Evolutionary conservation across 257 asterid genomes (phyloP), one percentile per base, ranked within the genome.

Genomic region (Nyctanthes arbortristis): DNA sequence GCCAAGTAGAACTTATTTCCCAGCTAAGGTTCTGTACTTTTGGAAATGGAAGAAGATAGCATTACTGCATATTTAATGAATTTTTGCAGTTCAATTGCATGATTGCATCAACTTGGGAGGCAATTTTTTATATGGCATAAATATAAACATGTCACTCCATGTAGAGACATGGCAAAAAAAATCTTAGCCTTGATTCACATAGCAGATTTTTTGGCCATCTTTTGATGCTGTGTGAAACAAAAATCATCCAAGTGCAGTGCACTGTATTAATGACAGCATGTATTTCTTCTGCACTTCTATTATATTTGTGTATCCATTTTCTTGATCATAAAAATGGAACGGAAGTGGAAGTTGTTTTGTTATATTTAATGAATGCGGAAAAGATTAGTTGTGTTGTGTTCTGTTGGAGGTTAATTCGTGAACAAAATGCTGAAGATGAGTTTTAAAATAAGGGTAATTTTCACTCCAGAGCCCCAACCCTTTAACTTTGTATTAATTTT

Each of bases 101-200:
- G 43, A 64, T 36, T 71, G 57, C 64, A 63, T 54, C 60, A 63
- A 63, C 43, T n/a, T 30, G 61, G 18, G 37, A 29, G 12, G 36
- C 20, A 31, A 6, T 14, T 1, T 36, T 28, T 40, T 40, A 40
- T 40, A 40, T 4, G 49, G 16, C 49, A 39, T 39, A 14, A 40
- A 14, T 40, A 40, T 20, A 40, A n/a, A n/a, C n/a, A n/a, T n/a
- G n/a, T n/a, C n/a, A n/a, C 10, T 3, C 37, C 55, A 45, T 49
- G 54, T 47, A 22, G 55, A 7, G 25, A 4, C 4, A 57, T 43
- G 72, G 47, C 72, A n/a, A 14, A 33, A 57, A 24, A 43, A 16
- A 32, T 69, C 68, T 69, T 36, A 63, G 8, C 59, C 63, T 37
- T 75, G 13, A 39, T 43, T 65, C 27, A 58, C 14, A 43, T 8